Percentiles rank a stretch among this genome's conserved stretches.
phyloP scores from a whole-genome alignment of 306 rosid genomes.

The Quercus bicolor region DNA sequence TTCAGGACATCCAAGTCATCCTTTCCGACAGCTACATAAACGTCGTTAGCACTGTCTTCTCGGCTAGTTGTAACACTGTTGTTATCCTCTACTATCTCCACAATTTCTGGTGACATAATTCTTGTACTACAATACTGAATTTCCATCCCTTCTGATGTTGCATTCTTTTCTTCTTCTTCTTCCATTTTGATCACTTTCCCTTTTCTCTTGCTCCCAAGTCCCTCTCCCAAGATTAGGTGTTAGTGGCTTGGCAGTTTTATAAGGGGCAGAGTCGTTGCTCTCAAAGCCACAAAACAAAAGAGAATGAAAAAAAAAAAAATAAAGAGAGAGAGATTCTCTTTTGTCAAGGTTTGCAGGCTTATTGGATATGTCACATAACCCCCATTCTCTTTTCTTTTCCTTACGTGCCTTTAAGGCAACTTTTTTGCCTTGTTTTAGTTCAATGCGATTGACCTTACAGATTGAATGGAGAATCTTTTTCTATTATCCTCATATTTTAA shows the following conservation, averaged over 20 bases:
- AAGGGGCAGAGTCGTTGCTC: constrained; percentile 35
- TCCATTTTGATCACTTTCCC: constrained; percentile 37
- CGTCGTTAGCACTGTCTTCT: constrained; percentile 41
- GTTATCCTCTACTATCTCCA: constrained; percentile 52
- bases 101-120: constrained; percentile 52
- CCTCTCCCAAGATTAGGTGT: constrained; percentile 11
- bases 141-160: constrained; percentile 36
- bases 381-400: background rate
- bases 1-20: constrained; percentile 61
- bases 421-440: background rate
- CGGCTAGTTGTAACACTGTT: constrained; percentile 27
- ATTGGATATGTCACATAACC: constrained; percentile 40
- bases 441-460: constrained; percentile 4
- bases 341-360: constrained; percentile 36
- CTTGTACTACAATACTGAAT: constrained; percentile 11
- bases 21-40: constrained; percentile 74
- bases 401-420: background rate
- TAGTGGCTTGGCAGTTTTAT: constrained; percentile 30
- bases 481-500: background rate
- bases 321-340: constrained; percentile 38
- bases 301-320: background rate
- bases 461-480: background rate
- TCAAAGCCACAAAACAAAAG: constrained; percentile 44
- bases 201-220: constrained; percentile 6
- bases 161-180: constrained; percentile 33